Evolutionary conservation across 495 filamentous ascomycete genomes (phyloP), one percentile per base, ranked within the genome.

Genomic region (Amphirosellinia nigrospora): DNA sequence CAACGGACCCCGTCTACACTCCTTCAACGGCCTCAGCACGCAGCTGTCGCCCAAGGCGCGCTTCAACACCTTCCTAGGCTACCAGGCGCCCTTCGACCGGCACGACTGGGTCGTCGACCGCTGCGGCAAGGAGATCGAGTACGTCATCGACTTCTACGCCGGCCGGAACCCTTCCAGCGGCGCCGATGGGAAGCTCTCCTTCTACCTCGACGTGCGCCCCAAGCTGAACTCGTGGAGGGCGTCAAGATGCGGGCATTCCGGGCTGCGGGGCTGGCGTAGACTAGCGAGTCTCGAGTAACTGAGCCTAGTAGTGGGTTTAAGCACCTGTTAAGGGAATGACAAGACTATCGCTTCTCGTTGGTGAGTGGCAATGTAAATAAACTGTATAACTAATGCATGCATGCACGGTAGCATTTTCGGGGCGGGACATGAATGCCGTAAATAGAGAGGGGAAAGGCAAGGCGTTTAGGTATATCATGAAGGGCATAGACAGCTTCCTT

Each of bases 101-200:
- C 96, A 99, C 76, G 96, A 99, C 80, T 98, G 96, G 96, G 91
- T 97, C 19, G 90, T 99, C 11, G 94, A 98, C 79, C 84, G 96
- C 68, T 98, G 96, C 72, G 95, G 94, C n/a, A 91, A 88, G 72
- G 86, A 85, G 73, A 81, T 99, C 48, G 96, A 98, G 76, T 99
- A 99, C 78, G 89, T 99, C 32, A 99, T 99, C 80, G 96, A 99
- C 81, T 99, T 98, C 78, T 99, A 99, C 79, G 88, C 91, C 38
- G 96, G 96, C 0, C 92, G 90, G 72, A 83, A 86, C 59, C 80
- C 82, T 34, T 76, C 75, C 45, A 79, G 69, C 41, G 83, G 78
- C 7, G 88, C 88, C 2, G 87, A 85, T 59, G 83, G 82, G 0
- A 91, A 90, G 71, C 79, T 98, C 71, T 97, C 90, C 71, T 99